These are phyloP conservation scores for Sarocladium kiliense DNA, from an alignment of 2,329 filamentous ascomycete genomes.

Conservation along the genomic window DNA sequence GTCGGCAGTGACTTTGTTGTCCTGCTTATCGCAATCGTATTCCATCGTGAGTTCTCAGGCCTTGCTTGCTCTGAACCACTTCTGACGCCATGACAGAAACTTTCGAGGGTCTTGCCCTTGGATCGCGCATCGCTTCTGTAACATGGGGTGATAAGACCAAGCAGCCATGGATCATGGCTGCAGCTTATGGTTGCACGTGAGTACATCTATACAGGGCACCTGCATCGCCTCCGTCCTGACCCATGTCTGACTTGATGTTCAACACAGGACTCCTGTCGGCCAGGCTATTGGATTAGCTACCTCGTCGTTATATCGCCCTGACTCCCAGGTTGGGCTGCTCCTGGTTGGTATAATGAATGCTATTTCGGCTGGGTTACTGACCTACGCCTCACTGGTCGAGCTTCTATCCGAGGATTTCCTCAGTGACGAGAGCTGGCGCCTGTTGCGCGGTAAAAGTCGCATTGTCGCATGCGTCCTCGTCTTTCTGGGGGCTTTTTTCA, in stretches of 20 bases:
- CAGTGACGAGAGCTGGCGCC: constrained; percentile 56
- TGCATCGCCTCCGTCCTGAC: neutral
- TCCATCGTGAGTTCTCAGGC: constrained; percentile 48
- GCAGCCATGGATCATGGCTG: constrained; percentile 52
- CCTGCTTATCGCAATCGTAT: constrained; percentile 72
- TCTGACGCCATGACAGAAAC: constrained; percentile 27
- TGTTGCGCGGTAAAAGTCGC: constrained; percentile 47
- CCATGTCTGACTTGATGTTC: constrained; percentile 27
- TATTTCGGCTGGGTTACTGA: constrained; percentile 64
- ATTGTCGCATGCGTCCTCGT: constrained; percentile 52
- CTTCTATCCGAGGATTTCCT: constrained; percentile 68
- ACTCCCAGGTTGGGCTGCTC: constrained; percentile 59
- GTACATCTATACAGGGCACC: neutral
- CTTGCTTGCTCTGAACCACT: neutral
- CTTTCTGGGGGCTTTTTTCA: constrained; percentile 53
- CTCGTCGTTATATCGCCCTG: constrained; percentile 65
- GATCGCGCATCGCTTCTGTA: constrained; percentile 57
- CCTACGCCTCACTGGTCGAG: constrained; percentile 68
- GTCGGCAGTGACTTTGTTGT: constrained; percentile 72
- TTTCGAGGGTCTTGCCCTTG: constrained; percentile 55
- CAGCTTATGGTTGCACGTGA: constrained; percentile 48
- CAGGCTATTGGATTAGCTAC: constrained; percentile 66
- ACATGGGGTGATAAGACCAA: constrained; percentile 31
- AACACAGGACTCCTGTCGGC: constrained; percentile 54
- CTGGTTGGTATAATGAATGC: constrained; percentile 73